phyloP scores from a whole-genome alignment of 1,284 basidiomycete species.

The Ustanciosporium gigantosporum region DNA sequence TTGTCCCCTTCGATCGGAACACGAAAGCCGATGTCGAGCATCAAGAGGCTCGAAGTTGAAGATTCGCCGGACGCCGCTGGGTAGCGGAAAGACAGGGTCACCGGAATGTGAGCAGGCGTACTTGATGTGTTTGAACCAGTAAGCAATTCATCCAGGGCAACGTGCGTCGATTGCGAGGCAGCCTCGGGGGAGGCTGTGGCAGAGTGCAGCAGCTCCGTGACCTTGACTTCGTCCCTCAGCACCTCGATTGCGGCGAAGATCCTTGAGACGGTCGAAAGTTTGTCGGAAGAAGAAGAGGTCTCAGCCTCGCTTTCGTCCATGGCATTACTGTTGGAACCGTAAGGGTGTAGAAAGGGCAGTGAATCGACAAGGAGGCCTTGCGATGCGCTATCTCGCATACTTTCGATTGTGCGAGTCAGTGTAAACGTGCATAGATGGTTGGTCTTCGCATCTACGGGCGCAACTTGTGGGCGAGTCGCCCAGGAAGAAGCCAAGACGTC shows the following conservation, averaged over 20 bases:
- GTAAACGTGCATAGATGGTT: constrained; percentile 21
- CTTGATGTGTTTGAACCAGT: background rate
- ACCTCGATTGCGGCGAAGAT: constrained; percentile 34
- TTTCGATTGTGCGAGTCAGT: constrained; percentile 23
- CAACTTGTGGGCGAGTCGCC: constrained; percentile 5
- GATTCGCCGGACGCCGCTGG: constrained; percentile 2
- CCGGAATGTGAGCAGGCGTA: constrained; percentile 8
- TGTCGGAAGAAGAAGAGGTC: background rate
- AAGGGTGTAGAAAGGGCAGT: constrained; percentile 10
- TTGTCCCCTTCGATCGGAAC: constrained; percentile 3
- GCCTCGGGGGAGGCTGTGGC: constrained; percentile 9
- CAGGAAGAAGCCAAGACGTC: constrained; percentile 27
- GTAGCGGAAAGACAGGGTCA: constrained; percentile 27
- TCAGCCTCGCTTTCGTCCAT: constrained; percentile 10
- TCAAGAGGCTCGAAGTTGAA: constrained; percentile 4
- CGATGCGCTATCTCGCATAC: constrained; percentile 21
- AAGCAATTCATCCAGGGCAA: constrained; percentile 23
- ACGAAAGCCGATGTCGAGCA: constrained; percentile 17
- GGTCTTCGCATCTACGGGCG: background rate
- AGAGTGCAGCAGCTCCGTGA: constrained; percentile 33
- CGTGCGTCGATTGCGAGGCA: background rate
- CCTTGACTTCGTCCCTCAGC: constrained; percentile 28
- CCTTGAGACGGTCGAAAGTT: constrained; percentile 12
- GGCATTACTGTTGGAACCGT: constrained; percentile 1
- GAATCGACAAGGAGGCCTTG: constrained; percentile 34